Base-by-base conservation (phyloP, 306 rosid genomes). In the Vigna trinervia region DNA sequence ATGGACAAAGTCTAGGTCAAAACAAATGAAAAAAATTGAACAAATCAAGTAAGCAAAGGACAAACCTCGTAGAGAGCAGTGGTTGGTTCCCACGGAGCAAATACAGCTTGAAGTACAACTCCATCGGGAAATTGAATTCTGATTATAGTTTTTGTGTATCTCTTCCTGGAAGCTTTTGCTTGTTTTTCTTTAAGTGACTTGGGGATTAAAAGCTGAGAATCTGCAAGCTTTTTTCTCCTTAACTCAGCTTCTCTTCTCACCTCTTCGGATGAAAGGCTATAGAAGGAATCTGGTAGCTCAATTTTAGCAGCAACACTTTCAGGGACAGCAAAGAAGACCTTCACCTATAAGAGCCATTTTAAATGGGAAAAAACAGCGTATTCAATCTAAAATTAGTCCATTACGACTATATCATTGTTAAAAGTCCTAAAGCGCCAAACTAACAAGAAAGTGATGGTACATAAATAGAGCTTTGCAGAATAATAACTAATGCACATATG, bases 101-200 rank as follows among this genome's bases (percentile, higher is more conserved):
- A 96, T 57, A 88, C 82, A 26, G 89, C 97, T 87, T 92, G 99
- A 77, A 96, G 99, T 69, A 92, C 94, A 77, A 89, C 91, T 50
- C 98, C 96, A 59, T 96, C 99, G 4, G 97, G 98, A 87, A 96
- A 96, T 79, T 96, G 98, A 78, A 96, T 77, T 69, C 98, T 84
- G 69, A 96, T 88, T 26, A 91, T 76, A 67, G 98, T 51, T 89
- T 74, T 88, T 61, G 64, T 84, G 85, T 92, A 89, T 83, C 84
- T 90, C 79, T 43, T 89, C 85, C 81, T 82, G 20, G 90, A 87
- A 43, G 92, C 90, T 82, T 89, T 89, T 46, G 98, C 96, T 82
- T 96, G 98, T 81, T 96, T 96, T 86, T 96, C 99, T 83, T 77
- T 96, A 36, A 72, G 82, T 39, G 98, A 90, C 84, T 83, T 96